A percentile compares a stretch with the other conserved stretches of the same genome.
Conservation (phyloP, 2,329 filamentous ascomycete genomes). For the Clonostachys byssicola region DNA sequence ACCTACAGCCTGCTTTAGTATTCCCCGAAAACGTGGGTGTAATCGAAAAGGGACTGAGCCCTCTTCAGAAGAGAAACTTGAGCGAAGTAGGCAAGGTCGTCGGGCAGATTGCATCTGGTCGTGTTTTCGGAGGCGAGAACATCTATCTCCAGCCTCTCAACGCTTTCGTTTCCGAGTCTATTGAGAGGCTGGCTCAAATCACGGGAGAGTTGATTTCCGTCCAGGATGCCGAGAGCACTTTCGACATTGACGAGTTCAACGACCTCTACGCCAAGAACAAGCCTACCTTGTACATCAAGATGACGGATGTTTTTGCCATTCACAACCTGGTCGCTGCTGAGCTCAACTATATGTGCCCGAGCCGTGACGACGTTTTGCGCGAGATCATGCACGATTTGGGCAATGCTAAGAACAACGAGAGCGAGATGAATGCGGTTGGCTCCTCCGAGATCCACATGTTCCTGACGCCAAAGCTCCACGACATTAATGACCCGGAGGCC, state of each 20-base stretch:
- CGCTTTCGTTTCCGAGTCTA: conserved; percentile 81
- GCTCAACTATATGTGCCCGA: conserved; percentile 71
- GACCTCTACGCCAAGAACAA: conserved; percentile 95
- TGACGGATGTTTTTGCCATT: conserved; percentile 94
- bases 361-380: conserved; percentile 79
- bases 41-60: conserved; percentile 82
- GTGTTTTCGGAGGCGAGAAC: conserved; percentile 89
- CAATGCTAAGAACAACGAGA: conserved; percentile 94
- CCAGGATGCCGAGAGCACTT: conserved; percentile 82
- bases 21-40: conserved; percentile 91
- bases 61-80: conserved; percentile 89
- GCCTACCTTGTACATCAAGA: conserved; percentile 98
- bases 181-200: conserved; percentile 73
- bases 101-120: conserved; percentile 81
- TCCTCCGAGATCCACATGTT: conserved; percentile 89
- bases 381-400: conserved; percentile 93
- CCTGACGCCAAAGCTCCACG: conserved; percentile 82
- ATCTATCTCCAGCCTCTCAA: conserved; percentile 95
- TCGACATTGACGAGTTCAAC: conserved; percentile 98
- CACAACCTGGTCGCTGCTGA: conserved; percentile 84
- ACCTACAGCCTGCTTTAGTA: conserved; percentile 84
- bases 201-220: conserved; percentile 77
- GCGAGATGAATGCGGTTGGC: conserved; percentile 81
- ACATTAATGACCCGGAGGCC: conserved; percentile 88
- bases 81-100: conserved; percentile 89